Evolutionary conservation across 805 yeast species (phyloP), one percentile per base, ranked within the genome.

Genomic region (Komagataella ulmi): DNA sequence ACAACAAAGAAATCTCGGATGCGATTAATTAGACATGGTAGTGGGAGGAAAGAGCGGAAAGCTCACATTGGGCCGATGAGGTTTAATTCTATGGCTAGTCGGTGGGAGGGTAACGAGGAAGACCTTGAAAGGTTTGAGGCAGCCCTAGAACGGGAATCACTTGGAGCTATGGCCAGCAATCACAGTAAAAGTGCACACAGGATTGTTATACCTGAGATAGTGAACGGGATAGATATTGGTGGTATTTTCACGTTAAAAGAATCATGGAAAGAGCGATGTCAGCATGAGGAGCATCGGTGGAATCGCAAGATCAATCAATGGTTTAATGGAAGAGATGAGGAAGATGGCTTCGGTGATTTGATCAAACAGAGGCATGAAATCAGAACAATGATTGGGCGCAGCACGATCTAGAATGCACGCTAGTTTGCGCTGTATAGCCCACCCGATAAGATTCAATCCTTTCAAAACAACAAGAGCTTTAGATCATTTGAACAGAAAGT

Each of bases 51-150:
- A 10, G 44, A 49, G 3, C 30, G 24, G 18, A 45, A 45, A 18
- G n/a, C 24, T 5, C 24, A 45, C 23, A 14, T 21, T 48, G 69
- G 70, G 3, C 67, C 68, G 44, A 80, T 83, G 81, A 69, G 67
- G 48, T 83, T 70, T 58, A 80, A 83, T 56, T 74, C 81, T 1
- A 63, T 63, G 14, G 67, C 71, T 49, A 69, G 69, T 56, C 66
- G 68, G 47, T 83, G 88, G 88, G 82, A 77, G 57, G 87, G 87
- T 3, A 81, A 82, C 57, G 84, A 82, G 45, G 73, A 70, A 30
- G 85, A 80, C 19, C 62, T 80, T 49, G 57, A 70, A 40, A 68
- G 72, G 45, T 82, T 82, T 60, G 83, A 81, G 45, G 54, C 59
- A 3, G 54, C 60, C 17, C 63, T 30, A 30, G 40, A 30, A 10